Base-by-base conservation (phyloP, 2,329 filamentous ascomycete genomes). In the Botrytis deweyae region DNA sequence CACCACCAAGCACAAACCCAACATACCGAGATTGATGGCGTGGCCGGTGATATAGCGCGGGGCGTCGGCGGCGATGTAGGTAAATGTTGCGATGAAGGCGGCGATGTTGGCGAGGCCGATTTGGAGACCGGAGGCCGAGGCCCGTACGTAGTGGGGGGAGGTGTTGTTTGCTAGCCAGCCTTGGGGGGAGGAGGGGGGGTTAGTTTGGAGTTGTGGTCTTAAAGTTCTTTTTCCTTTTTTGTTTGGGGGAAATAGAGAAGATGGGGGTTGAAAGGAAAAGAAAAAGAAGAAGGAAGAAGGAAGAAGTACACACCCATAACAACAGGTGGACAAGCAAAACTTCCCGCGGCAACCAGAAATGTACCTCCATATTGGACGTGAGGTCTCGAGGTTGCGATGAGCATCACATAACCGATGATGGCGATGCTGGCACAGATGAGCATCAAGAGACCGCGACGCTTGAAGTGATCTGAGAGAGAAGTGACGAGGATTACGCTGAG, bases 291-390 rank as follows among this genome's bases (percentile, higher is more conserved):
- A 25, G 29, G 2, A 22, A 20, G 4, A 38, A 36, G 46, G 2
- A 20, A 25, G 1, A 22, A 49, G 7, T 67, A 67, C 70, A 63
- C 70, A 72, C 70, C 70, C 70, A 72, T 72, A 10, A 67, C 70
- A n/a, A 72, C 22, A 58, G 70, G 70, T 8, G 70, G 70, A 59
- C 89, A 91, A 0, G 94, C 93, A 79, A 97, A 97, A 78, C 97
- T 97, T 1, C 94, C 94, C 75, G 95, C 85, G 0, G 95, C 94
- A 0, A 91, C 94, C 0, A 97, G 85, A 82, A 97, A 97, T 0
- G 90, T 92, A 0, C 92, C 94, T 0, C 90, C 92, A 80, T 97
- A 98, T 80, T 94, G 90, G 0, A 95, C 89, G 0, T 86, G 87
- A 0, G 93, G 86, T 9, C 85, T 84, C 4, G 86, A 84, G 7